Conservation (phyloP, 768 basidiomycete species). For the Glaciozyma antarctica region DNA sequence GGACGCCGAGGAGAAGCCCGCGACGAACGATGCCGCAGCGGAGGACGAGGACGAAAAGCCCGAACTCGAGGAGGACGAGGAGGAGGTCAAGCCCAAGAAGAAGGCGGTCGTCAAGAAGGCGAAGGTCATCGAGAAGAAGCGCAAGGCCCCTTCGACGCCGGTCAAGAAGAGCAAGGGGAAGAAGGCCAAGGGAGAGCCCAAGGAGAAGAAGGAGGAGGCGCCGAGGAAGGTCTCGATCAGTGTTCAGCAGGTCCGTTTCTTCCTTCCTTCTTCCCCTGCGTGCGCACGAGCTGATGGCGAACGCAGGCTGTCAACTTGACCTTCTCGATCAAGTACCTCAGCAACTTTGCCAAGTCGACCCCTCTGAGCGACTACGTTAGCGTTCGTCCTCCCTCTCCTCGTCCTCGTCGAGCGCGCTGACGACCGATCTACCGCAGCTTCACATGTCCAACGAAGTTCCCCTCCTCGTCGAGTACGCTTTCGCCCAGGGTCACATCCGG, state of each 20-base stretch:
- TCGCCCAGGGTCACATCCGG: constrained; percentile 74
- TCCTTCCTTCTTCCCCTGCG: too few relatives aligned
- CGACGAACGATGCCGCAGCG: constrained; percentile 42
- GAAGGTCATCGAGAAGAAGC: constrained; percentile 30
- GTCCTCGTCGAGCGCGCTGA: too few relatives aligned
- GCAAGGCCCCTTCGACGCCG: constrained; percentile 66
- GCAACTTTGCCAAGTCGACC: constrained; percentile 89
- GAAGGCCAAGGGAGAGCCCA: constrained; percentile 39
- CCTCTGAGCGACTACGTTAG: constrained; percentile 62
- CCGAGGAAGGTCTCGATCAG: constrained; percentile 18
- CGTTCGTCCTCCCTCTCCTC: constrained; percentile 1
- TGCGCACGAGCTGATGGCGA: neutral
- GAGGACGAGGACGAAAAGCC: constrained; percentile 47
- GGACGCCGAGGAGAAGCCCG: neutral
- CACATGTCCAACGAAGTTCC: constrained; percentile 91
- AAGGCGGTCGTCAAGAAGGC: constrained; percentile 20
- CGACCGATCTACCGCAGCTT: constrained; percentile 39
- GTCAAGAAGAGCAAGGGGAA: constrained; percentile 47
- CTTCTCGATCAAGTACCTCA: constrained; percentile 93
- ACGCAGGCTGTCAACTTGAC: constrained; percentile 73
- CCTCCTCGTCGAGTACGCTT: constrained; percentile 77
- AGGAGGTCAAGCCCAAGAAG: constrained; percentile 41
- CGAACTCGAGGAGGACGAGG: constrained; percentile 40
- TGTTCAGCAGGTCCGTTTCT: constrained; percentile 21
- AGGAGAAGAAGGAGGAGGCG: constrained; percentile 8